Base-by-base conservation (phyloP, 352 stramenopile genomes). In the Globisporangium mamillatum region DNA sequence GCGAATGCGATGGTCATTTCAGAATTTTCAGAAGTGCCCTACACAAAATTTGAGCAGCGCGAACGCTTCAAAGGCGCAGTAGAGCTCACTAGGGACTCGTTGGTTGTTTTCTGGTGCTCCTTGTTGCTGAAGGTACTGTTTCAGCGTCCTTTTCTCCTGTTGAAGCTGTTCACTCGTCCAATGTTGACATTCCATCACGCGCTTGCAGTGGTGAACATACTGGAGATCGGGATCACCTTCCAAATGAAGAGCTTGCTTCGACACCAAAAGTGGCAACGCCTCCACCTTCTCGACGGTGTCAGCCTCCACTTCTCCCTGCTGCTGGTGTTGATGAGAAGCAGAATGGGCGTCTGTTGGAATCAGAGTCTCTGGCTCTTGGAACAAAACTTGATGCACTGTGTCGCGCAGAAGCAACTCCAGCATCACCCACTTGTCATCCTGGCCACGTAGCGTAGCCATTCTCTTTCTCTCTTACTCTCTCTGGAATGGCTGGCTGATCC, bases 11-110 rank as follows among this genome's bases (percentile, higher is more conserved):
- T n/a, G n/a, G n/a, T n/a, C n/a, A n/a, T n/a, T n/a, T n/a, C n/a
- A n/a, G n/a, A n/a, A n/a, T n/a, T n/a, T n/a, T n/a, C n/a, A n/a
- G n/a, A n/a, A n/a, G n/a, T n/a, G n/a, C n/a, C n/a, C n/a, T n/a
- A n/a, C n/a, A n/a, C n/a, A n/a, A n/a, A 92, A 70, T 54, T 87
- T 85, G 38, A 90, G 63, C 53, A 92, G 67, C n/a, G 81, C 79
- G 12, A 85, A 89, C 29, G 68, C 78, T 54, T 87, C 80, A 25
- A 74, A 70, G 5, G 74, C 18, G 20, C 52, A 34, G 25, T 65
- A 67, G 38, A 64, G 25, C 20, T 65, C 52, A 5, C 27, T 38
- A 12, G 54, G 32, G 10, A 52, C 14, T 0, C 9, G 34, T 50
- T 50, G 16, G 6, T 20, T 10, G 27, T 20, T 55, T 36, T 64